Base-by-base conservation (phyloP, 352 stramenopile species). In the Lagenidium giganteum region DNA sequence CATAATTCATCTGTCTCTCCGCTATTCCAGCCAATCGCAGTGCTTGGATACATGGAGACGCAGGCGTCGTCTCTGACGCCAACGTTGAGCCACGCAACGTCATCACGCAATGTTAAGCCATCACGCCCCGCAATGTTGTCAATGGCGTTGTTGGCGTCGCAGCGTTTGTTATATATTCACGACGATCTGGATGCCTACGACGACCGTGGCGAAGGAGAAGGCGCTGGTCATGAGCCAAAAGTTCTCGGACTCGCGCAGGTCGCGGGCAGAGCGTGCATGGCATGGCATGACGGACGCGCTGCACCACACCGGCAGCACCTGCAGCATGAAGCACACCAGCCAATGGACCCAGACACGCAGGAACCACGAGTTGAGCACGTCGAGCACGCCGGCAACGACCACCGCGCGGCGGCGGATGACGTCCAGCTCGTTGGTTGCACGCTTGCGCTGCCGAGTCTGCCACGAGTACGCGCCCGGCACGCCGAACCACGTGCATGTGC, bases 111-210 rank as follows among this genome's bases (percentile, higher is more conserved):
- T 42, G n/a, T 18, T 14, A 25, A 29, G 32, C 47, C 47, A 54
- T 47, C 21, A 36, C 20, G n/a, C n/a, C n/a, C n/a, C n/a, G n/a
- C n/a, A n/a, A n/a, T n/a, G n/a, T n/a, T n/a, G n/a, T n/a, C n/a
- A 30, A 27, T 20, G 35, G 38, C 31, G 12, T 33, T 53, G 35
- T 39, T 37, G 22, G 28, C 8, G 4, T 16, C 17, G 17, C 22
- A 17, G 4, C 14, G 8, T 27, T 41, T n/a, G 30, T 51, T 73
- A 80, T 11, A 87, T 61, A 42, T 82, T 83, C 30, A 81, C 62
- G n/a, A 67, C 61, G 22, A 85, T 68, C 42, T 86, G 78, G 39
- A 91, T 64, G 26, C 45, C 66, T 8, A 91, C 68, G 31, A 88
- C 56, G 31, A 70, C 42, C 20, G 54, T 82, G 11, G 72, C 70